Conservation (phyloP, 768 basidiomycete species). For the Leccinum ochraceum region DNA sequence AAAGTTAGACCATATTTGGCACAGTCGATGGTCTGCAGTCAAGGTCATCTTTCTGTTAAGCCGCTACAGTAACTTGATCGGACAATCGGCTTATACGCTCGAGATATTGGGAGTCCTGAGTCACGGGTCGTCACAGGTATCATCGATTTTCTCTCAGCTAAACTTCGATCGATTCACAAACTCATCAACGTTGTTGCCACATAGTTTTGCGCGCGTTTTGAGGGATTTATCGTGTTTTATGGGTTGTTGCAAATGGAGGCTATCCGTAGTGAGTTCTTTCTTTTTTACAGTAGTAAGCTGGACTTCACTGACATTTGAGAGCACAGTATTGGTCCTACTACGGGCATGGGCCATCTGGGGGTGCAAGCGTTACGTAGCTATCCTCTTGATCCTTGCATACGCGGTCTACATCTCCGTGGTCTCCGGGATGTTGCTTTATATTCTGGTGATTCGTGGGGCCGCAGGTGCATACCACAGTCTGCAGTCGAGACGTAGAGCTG, state of each 20-base stretch:
- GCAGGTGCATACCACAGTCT: neutral
- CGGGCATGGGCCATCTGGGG: constrained; percentile 22
- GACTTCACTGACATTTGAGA: neutral
- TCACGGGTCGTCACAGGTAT: constrained; percentile 7
- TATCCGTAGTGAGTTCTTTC: constrained; percentile 12
- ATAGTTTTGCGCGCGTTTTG: constrained; percentile 13
- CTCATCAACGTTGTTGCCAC: neutral
- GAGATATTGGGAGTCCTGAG: constrained; percentile 12
- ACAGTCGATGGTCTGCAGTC: constrained; percentile 1
- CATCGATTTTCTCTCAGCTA: neutral
- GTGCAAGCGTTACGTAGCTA: neutral
- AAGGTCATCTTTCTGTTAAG: constrained; percentile 19
- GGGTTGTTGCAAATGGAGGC: constrained; percentile 4
- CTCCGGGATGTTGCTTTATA: neutral
- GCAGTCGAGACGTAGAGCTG: neutral
- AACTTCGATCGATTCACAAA: too few relatives aligned
- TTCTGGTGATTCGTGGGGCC: neutral
- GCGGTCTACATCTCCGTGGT: neutral
- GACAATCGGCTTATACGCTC: constrained; percentile 9
- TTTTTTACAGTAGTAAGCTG: neutral
- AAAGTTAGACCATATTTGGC: constrained; percentile 11
- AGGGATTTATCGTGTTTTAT: neutral
- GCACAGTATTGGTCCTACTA: constrained; percentile 14
- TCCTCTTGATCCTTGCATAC: neutral
- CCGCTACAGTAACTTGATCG: constrained; percentile 17